phyloP scores from a whole-genome alignment of 345 rosid genomes.

The Populus euphratica region DNA sequence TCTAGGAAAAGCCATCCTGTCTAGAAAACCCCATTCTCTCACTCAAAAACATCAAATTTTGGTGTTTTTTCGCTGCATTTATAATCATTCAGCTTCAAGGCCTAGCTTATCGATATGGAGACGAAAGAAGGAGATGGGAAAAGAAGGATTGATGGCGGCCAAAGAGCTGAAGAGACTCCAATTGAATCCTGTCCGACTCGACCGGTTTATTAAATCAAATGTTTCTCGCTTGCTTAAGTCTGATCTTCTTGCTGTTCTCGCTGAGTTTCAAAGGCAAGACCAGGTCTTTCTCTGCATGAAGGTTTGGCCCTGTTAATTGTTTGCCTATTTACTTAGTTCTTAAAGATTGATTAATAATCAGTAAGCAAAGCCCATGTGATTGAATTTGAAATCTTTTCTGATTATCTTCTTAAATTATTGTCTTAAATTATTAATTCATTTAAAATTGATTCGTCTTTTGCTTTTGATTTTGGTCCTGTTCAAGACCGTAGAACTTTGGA shows the following conservation, averaged over 20 bases:
- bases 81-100: constrained; percentile 51
- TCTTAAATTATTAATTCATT: neutral
- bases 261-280: constrained; percentile 89
- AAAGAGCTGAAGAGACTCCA: constrained; percentile 81
- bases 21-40: no score
- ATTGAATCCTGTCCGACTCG: constrained; percentile 49
- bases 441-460: neutral
- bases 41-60: neutral
- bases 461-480: neutral
- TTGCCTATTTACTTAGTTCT: neutral
- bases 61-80: constrained; percentile 10
- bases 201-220: constrained; percentile 55
- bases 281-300: constrained; percentile 85
- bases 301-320: constrained; percentile 35
- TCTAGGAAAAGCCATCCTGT: neutral
- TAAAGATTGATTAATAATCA: neutral
- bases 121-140: constrained; percentile 82
- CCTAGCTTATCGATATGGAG: constrained; percentile 99
- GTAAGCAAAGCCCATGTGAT: neutral
- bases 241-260: constrained; percentile 77
- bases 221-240: constrained; percentile 87
- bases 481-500: neutral
- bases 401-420: neutral
- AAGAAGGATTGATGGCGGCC: constrained; percentile 77
- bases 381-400: neutral